Conservation (phyloP, 305 asterid genomes). For the Solanum hybrid region DNA sequence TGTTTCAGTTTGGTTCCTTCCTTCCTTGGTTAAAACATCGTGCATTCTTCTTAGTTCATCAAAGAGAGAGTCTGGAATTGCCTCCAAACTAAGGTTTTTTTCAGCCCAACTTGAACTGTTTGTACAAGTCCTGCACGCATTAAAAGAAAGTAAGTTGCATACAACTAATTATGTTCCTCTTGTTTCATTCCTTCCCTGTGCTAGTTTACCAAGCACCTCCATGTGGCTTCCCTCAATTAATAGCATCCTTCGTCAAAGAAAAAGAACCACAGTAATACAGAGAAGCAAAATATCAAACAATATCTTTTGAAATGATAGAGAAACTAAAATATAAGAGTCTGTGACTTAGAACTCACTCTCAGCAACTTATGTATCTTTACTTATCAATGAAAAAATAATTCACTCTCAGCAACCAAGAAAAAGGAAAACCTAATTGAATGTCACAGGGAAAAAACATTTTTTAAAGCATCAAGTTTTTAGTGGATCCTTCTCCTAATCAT, state of each 20-base stretch:
- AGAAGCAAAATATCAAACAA: background rate
- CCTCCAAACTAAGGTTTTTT: constrained; percentile 57
- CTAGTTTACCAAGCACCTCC: background rate
- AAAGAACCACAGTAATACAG: background rate
- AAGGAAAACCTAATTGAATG: background rate
- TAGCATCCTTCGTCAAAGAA: background rate
- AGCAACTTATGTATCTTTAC: background rate
- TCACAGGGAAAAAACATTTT: background rate
- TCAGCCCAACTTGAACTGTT: constrained; percentile 84
- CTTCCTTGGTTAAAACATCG: constrained; percentile 27
- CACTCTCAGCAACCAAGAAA: background rate
- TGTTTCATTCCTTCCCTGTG: background rate
- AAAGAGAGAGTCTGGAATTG: constrained; percentile 45
- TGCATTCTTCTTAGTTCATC: constrained; percentile 54
- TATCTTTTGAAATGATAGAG: background rate
- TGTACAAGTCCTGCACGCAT: constrained; percentile 66
- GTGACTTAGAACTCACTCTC: background rate
- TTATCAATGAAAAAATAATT: background rate
- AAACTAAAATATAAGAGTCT: background rate
- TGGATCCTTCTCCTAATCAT: background rate
- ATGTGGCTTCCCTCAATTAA: background rate
- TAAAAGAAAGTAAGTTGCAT: constrained; percentile 4
- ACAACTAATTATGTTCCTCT: background rate
- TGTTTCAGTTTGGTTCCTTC: constrained; percentile 20
- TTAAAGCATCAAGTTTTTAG: background rate